Base-by-base conservation (phyloP, 106 monocot species). In the Amphibolis antarctica region DNA sequence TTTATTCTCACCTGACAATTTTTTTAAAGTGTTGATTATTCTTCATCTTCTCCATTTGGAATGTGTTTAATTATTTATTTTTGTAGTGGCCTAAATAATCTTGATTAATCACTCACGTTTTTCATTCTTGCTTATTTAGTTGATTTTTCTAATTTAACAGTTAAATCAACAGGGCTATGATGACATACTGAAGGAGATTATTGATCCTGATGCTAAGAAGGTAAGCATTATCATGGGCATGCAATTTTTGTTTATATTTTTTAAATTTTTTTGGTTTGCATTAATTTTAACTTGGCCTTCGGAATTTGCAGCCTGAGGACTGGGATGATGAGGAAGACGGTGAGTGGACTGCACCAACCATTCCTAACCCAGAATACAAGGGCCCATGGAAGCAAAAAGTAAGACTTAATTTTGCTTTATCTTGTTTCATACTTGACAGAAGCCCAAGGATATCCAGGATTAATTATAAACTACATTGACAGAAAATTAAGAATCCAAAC, bases 311-410 rank as follows among this genome's bases (percentile, higher is more conserved):
- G 85, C 85, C 85, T 53, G 85, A 85, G 42, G 85, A 85, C 46
- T 85, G 85, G 85, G 85, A 85, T 70, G 85, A 85, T 20, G 85
- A 81, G 50, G 85, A 85, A 76, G 85, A 85, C 79, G 85, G 85
- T 60, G 81, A 81, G 63, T 85, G 85, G 85, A 78, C 85, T 24
- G 54, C 78, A 5, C 81, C 85, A 23, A 85, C 75, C n/a, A 76
- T 83, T 55, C 82, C 82, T 15, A 87, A 87, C 63, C 83, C 83
- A 43, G 83, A 87, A 50, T 87, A 87, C 70, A 85, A 81, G 70
- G 85, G 85, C 48, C 75, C 81, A 50, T 85, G 85, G 85, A 81
- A 60, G 5, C 80, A 74, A 46, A 85, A 85, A 73, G 81, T 78
- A 25, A 17, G 45, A 44, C 6, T 53, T 25, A 3, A 42, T 18